Base-by-base conservation (phyloP, 139 green algal genomes). In the Edaphochlamys debaryana region DNA sequence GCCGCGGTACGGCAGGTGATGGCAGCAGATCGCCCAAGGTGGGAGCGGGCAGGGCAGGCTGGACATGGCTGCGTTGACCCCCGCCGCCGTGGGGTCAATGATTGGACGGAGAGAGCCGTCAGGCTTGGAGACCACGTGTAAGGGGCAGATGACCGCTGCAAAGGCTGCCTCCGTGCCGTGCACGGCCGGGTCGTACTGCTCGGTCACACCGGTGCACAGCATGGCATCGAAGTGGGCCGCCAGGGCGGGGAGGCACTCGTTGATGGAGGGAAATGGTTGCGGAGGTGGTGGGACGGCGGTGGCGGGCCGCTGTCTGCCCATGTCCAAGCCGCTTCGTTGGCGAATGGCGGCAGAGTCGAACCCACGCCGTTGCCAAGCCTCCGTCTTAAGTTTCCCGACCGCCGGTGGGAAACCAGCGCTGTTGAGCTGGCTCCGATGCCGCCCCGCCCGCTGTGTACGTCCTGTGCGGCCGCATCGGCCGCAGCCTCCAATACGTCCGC, bases 11-110 rank as follows among this genome's bases (percentile, higher is more conserved):
- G 1, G 29, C 41, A 37, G 56, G 69, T 3, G n/a, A 85, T 32
- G 37, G 69, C 27, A 85, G 41, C 2, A 79, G 37, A 22, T 30
- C 20, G 17, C 29, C 37, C 1, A 69, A 34, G 56, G 58, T 5
- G 79, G 79, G 20, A 85, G 50, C 23, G 54, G 56, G 54, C 79
- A 85, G 3, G 79, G 79, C n/a, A 85, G 68, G 2, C 25, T 13
- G 0, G 20, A 13, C 79, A 79, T 85, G 56, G n/a, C 48, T 3
- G 32, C 40, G 56, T 85, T 85, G 34, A 85, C 70, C 0, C 79
- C 79, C 0, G 68, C 56, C 1, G 41, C 9, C 8, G 68, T n/a
- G 3, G 79, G 79, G 50, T 85, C 79, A 7, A 73, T 67, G 34
- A 85, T 75, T 3, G 70, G 70, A 0, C 69, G 54, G 1, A 85